Evolutionary conservation across 1,284 basidiomycete genomes (phyloP).

Genomic region (Jaminaea rosea): DNA sequence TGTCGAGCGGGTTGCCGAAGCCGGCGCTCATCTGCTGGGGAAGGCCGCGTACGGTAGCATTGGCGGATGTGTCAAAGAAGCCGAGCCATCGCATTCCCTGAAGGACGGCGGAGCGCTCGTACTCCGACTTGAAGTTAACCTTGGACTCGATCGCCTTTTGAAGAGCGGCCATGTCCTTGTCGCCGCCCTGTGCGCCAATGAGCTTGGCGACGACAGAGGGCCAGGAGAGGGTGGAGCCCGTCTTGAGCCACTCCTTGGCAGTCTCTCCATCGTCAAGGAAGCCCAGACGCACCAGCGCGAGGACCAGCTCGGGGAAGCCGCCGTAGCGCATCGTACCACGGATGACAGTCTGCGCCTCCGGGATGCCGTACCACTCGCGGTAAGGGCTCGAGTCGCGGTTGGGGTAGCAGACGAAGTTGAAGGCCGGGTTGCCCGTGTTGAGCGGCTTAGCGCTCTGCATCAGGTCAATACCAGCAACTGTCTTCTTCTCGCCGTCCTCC

Average conservation of each 20-base stretch:
- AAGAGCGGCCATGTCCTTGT: slow-evolving; percentile 53
- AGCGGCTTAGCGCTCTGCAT: slow-evolving; percentile 66
- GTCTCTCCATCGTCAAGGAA: slow-evolving; percentile 64
- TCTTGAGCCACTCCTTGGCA: slow-evolving; percentile 62
- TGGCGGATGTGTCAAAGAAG: slow-evolving; percentile 60
- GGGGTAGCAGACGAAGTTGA: slow-evolving; percentile 92
- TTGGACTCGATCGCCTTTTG: slow-evolving; percentile 28
- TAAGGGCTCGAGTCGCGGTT: slow-evolving; percentile 92
- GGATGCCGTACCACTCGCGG: slow-evolving; percentile 74
- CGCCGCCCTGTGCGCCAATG: slow-evolving; percentile 62
- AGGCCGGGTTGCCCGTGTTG: slow-evolving; percentile 80
- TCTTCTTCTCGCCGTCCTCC: slow-evolving; percentile 31
- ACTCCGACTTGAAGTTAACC: slow-evolving; percentile 26
- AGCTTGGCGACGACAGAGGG: slow-evolving; percentile 68
- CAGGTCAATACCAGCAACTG: slow-evolving; percentile 39
- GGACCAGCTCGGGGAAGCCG: slow-evolving; percentile 96
- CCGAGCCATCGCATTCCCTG: slow-evolving; percentile 74
- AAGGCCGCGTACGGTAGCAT: slow-evolving; percentile 48
- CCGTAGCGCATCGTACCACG: slow-evolving; percentile 93
- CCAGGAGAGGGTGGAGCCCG: slow-evolving; percentile 46
- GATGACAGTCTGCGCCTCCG: slow-evolving; percentile 83
- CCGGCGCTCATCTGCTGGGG: slow-evolving; percentile 55
- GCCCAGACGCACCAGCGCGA: slow-evolving; percentile 75
- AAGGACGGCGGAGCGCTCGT: slow-evolving; percentile 31
- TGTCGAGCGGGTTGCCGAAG: slow-evolving; percentile 80